Evolutionary conservation across 2,329 filamentous ascomycete genomes (phyloP), one percentile per base, ranked within the genome.

Genomic region (Thelonectria discophora): DNA sequence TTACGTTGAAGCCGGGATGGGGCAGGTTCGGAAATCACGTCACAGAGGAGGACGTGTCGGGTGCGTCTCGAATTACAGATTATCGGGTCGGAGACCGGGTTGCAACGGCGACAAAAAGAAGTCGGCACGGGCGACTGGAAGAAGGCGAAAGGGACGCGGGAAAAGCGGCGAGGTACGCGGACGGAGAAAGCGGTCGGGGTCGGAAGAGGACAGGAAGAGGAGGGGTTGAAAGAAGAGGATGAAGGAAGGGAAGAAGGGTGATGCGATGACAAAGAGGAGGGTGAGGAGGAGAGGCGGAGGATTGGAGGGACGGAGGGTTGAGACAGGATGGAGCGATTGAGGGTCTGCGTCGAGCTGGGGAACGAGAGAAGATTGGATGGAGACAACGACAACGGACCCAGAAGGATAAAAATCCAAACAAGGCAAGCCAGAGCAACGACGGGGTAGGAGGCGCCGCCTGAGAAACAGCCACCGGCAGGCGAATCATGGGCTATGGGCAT

Each of bases 21-120:
- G 62, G 57, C 54, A 32, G 52, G 62, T 30, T 61, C 58, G 69
- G 65, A 64, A 68, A 71, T 65, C 68, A 66, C 69, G 70, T 72
- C 70, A 72, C 67, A 65, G 55, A 57, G 63, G 58, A 68, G 61
- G 60, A 47, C 50, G 58, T 46, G 58, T 20, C 27, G 46, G 53
- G 58, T 50, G 51, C 58, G 56, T 60, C 51, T 71, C 66, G 66
- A 69, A 60, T 63, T 71, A 64, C 11, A 49, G 58, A 69, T 62
- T 67, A 69, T 68, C 64, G 55, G 51, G 57, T 51, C 47, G 32
- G 47, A 60, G 60, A 63, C 43, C 30, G 49, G 61, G 45, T 64
- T 51, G 60, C 54, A 60, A 65, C 50, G 62, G 59, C 53, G 52
- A 55, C 57, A 43, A 56, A 54, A 55, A 66, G 59, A 45, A 49